Evolutionary conservation across 495 filamentous ascomycete species (phyloP), one percentile per base, ranked within the genome.

Genomic region (Clavariopsis aquatica): DNA sequence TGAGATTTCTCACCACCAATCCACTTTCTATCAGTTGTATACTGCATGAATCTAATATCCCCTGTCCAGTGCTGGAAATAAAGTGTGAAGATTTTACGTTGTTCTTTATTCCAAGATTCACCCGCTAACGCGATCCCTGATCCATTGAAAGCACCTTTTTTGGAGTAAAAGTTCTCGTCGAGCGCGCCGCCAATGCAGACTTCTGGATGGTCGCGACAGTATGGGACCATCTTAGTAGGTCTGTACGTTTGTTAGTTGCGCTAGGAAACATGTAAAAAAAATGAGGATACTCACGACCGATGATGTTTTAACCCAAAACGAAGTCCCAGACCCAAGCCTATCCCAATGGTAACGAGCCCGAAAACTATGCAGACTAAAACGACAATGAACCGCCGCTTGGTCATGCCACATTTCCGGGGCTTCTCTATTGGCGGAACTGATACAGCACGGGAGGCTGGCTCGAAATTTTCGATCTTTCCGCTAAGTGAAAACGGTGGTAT

Each of bases 21-120:
- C 74, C 74, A 76, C 2, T 47, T 34, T n/a, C 64, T 65, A 34
- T 68, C 55, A 0, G 31, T 64, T 23, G 9, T 60, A 19, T 76
- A 68, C 52, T 73, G 66, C 27, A 62, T 70, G 17, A 53, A 75
- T 36, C 75, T 65, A 34, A 77, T 57, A 24, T 75, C 64, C 36
- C 75, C 75, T 2, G 64, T 49, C 17, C 71, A 66, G 60, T 76
- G 72, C 47, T 77, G 75, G 57, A 75, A 77, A 56, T 75, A 76
- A 62, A 77, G 61, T 23, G 71, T 71, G 20, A 77, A 73, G 47
- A 58, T 63, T 38, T 74, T 69, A 10, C 58, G 52, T 9, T 69
- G 62, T 13, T 65, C 65, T 19, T 31, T 49, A 22, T 61, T 58
- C 49, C 75, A 76, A 7, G 74, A 75, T 36, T 75, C 65, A 0